Evolutionary conservation across 2,329 filamentous ascomycete genomes (phyloP).

Genomic region (Nigrograna mackinnonii): DNA sequence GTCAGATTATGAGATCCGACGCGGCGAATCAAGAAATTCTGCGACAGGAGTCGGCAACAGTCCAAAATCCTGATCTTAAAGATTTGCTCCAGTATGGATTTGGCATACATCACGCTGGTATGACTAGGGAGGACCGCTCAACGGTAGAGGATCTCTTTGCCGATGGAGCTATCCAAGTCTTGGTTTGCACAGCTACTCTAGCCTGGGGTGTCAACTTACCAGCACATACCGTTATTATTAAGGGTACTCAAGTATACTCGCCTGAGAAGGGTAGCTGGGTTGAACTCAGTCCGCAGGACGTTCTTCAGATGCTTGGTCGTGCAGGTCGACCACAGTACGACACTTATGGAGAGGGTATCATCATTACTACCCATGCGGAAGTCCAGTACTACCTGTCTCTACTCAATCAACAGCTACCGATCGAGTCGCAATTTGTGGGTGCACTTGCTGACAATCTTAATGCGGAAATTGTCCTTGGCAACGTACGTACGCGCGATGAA

Average conservation of each 20-base stretch:
- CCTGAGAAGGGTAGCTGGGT: conserved; percentile 99
- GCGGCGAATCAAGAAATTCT: conserved; percentile 89
- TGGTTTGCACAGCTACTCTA: conserved; percentile 96
- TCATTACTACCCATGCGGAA: conserved; percentile 93
- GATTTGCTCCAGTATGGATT: conserved; percentile 95
- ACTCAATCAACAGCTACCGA: conserved; percentile 95
- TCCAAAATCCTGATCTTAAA: conserved; percentile 86
- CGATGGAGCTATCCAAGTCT: conserved; percentile 87
- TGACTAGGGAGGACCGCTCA: conserved; percentile 92
- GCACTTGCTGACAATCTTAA: conserved; percentile 95
- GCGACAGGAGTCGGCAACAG: conserved; percentile 79
- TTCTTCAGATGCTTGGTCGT: conserved; percentile 97
- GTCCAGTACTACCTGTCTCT: conserved; percentile 97
- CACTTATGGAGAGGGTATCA: conserved; percentile 97
- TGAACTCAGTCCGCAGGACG: conserved; percentile 94
- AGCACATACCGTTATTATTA: conserved; percentile 98
- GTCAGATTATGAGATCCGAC: conserved; percentile 91
- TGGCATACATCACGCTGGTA: conserved; percentile 97
- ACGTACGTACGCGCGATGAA: conserved; percentile 87
- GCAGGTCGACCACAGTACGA: conserved; percentile 96
- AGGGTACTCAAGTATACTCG: conserved; percentile 96
- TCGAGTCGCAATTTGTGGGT: conserved; percentile 94
- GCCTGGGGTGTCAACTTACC: conserved; percentile 99
- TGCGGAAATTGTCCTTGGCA: conserved; percentile 92
- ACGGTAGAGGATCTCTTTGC: conserved; percentile 95